Conservation (phyloP, 768 basidiomycete species). For the Auriculariales sp. region DNA sequence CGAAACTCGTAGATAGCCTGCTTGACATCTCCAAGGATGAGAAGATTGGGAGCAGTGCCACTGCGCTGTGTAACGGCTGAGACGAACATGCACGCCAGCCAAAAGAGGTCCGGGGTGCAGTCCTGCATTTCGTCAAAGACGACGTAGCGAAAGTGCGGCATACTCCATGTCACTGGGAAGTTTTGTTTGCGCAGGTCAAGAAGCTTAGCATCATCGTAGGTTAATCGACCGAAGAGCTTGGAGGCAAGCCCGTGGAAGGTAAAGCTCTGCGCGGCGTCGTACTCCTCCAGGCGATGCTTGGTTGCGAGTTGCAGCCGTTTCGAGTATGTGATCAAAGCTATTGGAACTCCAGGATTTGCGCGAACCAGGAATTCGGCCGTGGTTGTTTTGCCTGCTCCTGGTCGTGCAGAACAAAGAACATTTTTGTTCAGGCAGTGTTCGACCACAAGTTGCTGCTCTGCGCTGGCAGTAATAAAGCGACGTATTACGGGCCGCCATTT, state of each 20-base stretch:
- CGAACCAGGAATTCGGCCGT: neutral
- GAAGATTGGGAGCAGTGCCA: neutral
- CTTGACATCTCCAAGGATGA: neutral
- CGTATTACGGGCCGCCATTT: neutral
- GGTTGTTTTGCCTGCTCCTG: conserved; percentile 4
- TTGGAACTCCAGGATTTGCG: neutral
- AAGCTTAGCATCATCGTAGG: neutral
- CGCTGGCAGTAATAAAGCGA: neutral
- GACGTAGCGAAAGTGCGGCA: conserved; percentile 1
- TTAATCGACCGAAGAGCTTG: conserved; percentile 1
- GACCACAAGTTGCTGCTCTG: neutral
- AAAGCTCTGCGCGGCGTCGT: neutral
- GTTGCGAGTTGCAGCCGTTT: conserved; percentile 2
- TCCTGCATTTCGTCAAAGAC: conserved; percentile 5
- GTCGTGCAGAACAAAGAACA: conserved; percentile 5
- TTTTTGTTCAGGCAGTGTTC: neutral
- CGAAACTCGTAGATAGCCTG: conserved; percentile 5
- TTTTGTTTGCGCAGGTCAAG: neutral
- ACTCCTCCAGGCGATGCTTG: neutral
- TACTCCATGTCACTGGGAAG: neutral
- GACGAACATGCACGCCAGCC: conserved; percentile 3
- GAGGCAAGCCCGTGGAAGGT: conserved; percentile 4
- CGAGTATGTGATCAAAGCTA: conserved; percentile 3
- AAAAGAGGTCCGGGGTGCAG: neutral
- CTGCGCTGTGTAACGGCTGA: neutral